phyloP scores from a whole-genome alignment of 1,139 yeast species.

The Kurtzmaniella quercitrusa region DNA sequence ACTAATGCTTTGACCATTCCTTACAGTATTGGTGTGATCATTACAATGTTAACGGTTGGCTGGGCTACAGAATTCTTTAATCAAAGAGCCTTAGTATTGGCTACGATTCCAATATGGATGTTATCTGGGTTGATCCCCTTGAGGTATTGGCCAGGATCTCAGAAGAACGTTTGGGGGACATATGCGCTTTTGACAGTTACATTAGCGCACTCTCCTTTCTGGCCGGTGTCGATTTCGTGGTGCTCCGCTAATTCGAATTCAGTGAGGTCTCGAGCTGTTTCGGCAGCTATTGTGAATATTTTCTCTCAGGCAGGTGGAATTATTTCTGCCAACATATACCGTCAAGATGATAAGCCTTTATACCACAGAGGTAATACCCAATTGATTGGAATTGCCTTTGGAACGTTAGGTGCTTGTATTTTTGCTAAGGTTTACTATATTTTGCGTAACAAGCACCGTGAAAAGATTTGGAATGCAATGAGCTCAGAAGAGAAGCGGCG shows the following conservation, averaged over 20 bases:
- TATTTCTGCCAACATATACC: conserved; percentile 47
- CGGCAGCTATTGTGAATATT: conserved; percentile 57
- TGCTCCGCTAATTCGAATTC: conserved; percentile 54
- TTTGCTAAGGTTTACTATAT: conserved; percentile 33
- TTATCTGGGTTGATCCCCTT: conserved; percentile 14
- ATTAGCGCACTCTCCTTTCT: conserved; percentile 16
- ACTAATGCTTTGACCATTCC: conserved; percentile 19
- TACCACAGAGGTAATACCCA: conserved; percentile 47
- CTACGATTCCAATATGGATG: conserved; percentile 17
- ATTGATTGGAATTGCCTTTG: conserved; percentile 33
- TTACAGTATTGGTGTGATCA: conserved; percentile 12
- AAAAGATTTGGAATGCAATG: conserved; percentile 40
- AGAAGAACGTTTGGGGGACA: conserved; percentile 16
- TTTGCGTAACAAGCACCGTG: conserved; percentile 39
- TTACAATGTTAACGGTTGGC: conserved; percentile 13
- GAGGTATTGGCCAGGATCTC: conserved; percentile 16
- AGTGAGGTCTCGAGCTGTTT: conserved; percentile 52
- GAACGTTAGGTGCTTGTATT: conserved; percentile 5
- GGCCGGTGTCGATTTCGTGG: conserved; percentile 46
- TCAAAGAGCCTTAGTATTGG: conserved; percentile 11
- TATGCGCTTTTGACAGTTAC: conserved; percentile 15
- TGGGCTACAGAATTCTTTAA: conserved; percentile 12
- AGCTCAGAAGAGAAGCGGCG: conserved; percentile 38
- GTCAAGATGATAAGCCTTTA: conserved; percentile 48
- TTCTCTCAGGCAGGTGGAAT: conserved; percentile 51